Evolutionary conservation across 768 basidiomycete species (phyloP).

Genomic region (Pisolithus microcarpus): DNA sequence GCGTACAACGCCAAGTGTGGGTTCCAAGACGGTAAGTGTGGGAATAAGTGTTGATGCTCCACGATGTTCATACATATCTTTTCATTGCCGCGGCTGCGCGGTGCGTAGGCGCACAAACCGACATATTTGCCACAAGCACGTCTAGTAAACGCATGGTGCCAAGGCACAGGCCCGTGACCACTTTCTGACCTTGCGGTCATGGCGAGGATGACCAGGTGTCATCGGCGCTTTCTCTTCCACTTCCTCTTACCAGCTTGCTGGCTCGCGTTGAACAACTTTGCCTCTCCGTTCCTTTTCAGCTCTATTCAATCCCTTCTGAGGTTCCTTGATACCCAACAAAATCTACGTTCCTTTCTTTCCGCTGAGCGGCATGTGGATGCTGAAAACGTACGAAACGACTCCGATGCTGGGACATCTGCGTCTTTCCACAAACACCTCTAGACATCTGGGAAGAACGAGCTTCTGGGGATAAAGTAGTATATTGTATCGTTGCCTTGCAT

Average conservation of each 20-base stretch:
- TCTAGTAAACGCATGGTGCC: not conserved
- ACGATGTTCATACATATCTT: not conserved
- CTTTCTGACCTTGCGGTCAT: not conserved
- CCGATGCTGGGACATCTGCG: too few relatives aligned
- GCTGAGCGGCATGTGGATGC: too few relatives aligned
- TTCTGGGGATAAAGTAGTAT: too few relatives aligned
- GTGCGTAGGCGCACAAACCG: slow-evolving; percentile 6
- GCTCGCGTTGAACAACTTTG: not conserved
- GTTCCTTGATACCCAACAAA: too few relatives aligned
- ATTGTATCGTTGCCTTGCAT: too few relatives aligned
- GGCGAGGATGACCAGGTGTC: not conserved
- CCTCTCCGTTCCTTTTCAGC: too few relatives aligned
- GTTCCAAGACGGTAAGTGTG: slow-evolving; percentile 36
- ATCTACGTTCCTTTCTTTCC: too few relatives aligned
- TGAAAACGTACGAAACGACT: too few relatives aligned
- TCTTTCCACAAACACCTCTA: too few relatives aligned
- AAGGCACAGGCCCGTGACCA: not conserved
- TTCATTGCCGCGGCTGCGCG: not conserved
- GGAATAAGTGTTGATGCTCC: not conserved
- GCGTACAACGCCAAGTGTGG: slow-evolving; percentile 45
- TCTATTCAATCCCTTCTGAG: too few relatives aligned
- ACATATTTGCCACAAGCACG: slow-evolving; percentile 4
- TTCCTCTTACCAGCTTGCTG: not conserved
- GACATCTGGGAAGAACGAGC: too few relatives aligned
- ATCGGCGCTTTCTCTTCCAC: not conserved